Percentiles rank a stretch among this genome's conserved stretches.
Evolutionary conservation across 805 yeast species (phyloP).

Genomic region (Saccharomycopsis capsularis): DNA sequence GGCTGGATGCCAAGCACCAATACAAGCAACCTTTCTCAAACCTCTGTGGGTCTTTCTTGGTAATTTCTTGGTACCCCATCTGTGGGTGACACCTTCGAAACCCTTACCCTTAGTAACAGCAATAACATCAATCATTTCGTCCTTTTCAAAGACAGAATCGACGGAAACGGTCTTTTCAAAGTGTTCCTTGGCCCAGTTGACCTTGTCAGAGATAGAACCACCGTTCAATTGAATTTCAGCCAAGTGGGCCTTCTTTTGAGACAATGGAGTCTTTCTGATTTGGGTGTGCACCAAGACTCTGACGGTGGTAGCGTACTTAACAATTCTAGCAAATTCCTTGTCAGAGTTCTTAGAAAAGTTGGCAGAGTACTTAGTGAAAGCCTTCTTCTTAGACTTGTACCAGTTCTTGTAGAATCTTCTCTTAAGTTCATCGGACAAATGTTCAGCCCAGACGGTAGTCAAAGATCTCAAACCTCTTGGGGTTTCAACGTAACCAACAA

Average conservation of each 20-base stretch:
- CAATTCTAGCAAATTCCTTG: slow-evolving; percentile 96
- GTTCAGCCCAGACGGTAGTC: slow-evolving; percentile 99
- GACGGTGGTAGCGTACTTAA: slow-evolving; percentile 96
- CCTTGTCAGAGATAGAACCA: slow-evolving; percentile 97
- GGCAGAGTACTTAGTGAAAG: slow-evolving; percentile 99
- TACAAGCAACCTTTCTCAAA: slow-evolving; percentile 99
- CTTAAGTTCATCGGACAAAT: slow-evolving; percentile 97
- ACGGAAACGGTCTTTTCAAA: slow-evolving; percentile 98
- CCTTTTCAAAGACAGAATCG: slow-evolving; percentile 94
- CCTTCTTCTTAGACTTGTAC: slow-evolving; percentile 99
- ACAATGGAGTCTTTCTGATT: slow-evolving; percentile 97
- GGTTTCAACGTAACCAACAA: slow-evolving; percentile 99
- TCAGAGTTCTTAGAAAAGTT: slow-evolving; percentile 93
- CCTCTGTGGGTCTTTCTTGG: slow-evolving; percentile 99
- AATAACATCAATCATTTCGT: slow-evolving; percentile 96
- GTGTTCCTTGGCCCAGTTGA: slow-evolving; percentile 97
- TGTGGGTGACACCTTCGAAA: slow-evolving; percentile 99
- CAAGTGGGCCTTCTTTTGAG: slow-evolving; percentile 99
- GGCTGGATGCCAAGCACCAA: slow-evolving; percentile 99
- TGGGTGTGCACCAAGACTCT: slow-evolving; percentile 99
- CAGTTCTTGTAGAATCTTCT: slow-evolving; percentile 99
- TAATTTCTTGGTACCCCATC: slow-evolving; percentile 99
- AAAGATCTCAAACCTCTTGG: slow-evolving; percentile 99
- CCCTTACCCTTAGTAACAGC: slow-evolving; percentile 99
- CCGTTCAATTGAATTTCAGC: slow-evolving; percentile 99